phyloP scores from a whole-genome alignment of 768 basidiomycete genomes.

The Boletus insuetus region DNA sequence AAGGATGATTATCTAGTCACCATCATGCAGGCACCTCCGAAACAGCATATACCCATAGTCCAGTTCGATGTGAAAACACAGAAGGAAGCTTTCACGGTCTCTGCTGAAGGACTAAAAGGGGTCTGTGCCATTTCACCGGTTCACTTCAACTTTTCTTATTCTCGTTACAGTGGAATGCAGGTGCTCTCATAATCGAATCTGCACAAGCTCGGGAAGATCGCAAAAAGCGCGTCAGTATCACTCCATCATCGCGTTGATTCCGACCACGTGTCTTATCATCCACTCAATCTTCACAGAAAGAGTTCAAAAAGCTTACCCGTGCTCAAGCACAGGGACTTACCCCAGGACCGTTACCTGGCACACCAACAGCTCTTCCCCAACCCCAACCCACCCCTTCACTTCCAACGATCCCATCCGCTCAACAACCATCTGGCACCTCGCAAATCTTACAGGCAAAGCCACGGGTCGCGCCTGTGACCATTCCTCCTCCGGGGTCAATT shows the following conservation, averaged over 20 bases:
- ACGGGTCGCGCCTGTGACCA: conserved; percentile 32
- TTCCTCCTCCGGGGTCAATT: conserved; percentile 28
- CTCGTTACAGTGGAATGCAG: conserved; percentile 60
- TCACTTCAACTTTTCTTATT: conserved; percentile 9
- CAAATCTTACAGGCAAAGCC: conserved; percentile 23
- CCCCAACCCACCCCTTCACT: conserved; percentile 31
- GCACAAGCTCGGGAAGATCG: conserved; percentile 76
- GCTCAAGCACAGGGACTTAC: conserved; percentile 38
- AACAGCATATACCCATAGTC: conserved; percentile 60
- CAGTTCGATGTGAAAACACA: conserved; percentile 67
- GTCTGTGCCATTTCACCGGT: conserved; percentile 41
- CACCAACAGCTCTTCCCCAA: conserved; percentile 32
- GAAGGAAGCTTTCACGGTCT: conserved; percentile 70
- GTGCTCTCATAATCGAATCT: conserved; percentile 58
- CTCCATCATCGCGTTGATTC: conserved; percentile 1
- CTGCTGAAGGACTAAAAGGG: conserved; percentile 69
- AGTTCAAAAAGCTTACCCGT: conserved; percentile 67
- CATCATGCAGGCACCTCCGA: conserved; percentile 67
- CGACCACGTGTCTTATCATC: conserved; percentile 12
- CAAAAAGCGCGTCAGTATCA: conserved; percentile 63
- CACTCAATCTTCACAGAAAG: conserved; percentile 48
- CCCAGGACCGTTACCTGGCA: conserved; percentile 20
- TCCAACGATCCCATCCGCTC: conserved; percentile 20
- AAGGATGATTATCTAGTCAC: conserved; percentile 71
- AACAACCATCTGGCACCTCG: conserved; percentile 20